A percentile compares a stretch with the other conserved stretches of the same genome.
These are phyloP conservation scores for Peniophora sp. DNA, from an alignment of 1,284 basidiomycete genomes.

Conservation along the genomic window DNA sequence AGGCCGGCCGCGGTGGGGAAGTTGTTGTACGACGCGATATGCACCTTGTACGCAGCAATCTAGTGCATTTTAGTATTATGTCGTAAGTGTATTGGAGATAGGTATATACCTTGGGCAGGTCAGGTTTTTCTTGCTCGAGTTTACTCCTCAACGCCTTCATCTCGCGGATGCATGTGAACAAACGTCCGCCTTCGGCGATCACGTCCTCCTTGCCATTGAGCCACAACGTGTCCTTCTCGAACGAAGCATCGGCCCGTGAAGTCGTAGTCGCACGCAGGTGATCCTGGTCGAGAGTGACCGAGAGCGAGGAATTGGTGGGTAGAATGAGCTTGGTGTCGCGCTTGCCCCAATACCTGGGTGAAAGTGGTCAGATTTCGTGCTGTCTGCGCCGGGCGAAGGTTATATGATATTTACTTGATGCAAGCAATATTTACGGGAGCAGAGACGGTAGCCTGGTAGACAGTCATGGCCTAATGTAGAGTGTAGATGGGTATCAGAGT, in stretches of 20 bases:
- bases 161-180: slow-evolving; percentile 84
- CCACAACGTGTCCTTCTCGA: slow-evolving; percentile 81
- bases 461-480: slow-evolving; percentile 38
- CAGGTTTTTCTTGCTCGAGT: slow-evolving; percentile 64
- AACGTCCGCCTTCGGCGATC: slow-evolving; percentile 76
- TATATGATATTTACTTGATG: slow-evolving; percentile 69
- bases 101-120: slow-evolving; percentile 54
- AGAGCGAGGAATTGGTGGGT: slow-evolving; percentile 96
- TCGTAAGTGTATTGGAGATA: background rate
- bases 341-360: slow-evolving; percentile 92
- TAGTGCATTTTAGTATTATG: slow-evolving; percentile 21
- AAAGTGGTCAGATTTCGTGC: slow-evolving; percentile 3
- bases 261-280: slow-evolving; percentile 93
- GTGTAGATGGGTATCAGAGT: slow-evolving; percentile 8
- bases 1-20: slow-evolving; percentile 98
- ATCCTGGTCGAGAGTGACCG: slow-evolving; percentile 95
- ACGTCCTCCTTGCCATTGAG: slow-evolving; percentile 88
- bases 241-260: slow-evolving; percentile 76
- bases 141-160: slow-evolving; percentile 73
- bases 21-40: slow-evolving; percentile 95
- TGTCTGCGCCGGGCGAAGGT: slow-evolving; percentile 3
- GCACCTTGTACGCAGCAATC: slow-evolving; percentile 70
- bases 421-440: slow-evolving; percentile 96
- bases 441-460: slow-evolving; percentile 84
- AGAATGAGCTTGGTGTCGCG: slow-evolving; percentile 92